A percentile compares a stretch with the other conserved stretches of the same genome.
These are phyloP conservation scores for Penicillium sp. DNA, from an alignment of 2,329 filamentous ascomycete genomes.

Conservation along the genomic window DNA sequence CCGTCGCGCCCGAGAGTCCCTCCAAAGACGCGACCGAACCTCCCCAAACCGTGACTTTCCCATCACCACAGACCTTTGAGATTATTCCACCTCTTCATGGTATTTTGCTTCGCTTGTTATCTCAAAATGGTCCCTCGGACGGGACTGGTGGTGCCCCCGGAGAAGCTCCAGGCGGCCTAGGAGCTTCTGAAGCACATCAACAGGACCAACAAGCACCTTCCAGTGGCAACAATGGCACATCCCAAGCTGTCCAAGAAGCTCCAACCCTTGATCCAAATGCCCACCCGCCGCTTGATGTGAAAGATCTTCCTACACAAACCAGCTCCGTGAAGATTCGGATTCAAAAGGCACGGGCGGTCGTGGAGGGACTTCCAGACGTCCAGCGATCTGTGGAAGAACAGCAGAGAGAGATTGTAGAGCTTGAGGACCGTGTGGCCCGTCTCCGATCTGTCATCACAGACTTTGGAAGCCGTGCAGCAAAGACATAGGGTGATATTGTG, in stretches of 20 bases:
- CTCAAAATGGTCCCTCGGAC: slow-evolving; percentile 42
- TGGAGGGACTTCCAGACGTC: slow-evolving; percentile 46
- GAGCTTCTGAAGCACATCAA: slow-evolving; percentile 23
- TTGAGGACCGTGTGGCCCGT: slow-evolving; percentile 41
- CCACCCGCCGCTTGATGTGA: slow-evolving; percentile 58
- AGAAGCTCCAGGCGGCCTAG: slow-evolving; percentile 27
- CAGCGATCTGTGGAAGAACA: slow-evolving; percentile 46
- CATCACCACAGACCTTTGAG: slow-evolving; percentile 81
- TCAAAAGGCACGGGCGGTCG: slow-evolving; percentile 66
- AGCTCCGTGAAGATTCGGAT: slow-evolving; percentile 80
- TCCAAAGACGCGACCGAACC: slow-evolving; percentile 35
- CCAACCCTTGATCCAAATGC: slow-evolving; percentile 26
- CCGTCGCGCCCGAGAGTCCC: slow-evolving; percentile 36
- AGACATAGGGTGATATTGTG: background rate
- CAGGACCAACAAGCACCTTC: slow-evolving; percentile 29
- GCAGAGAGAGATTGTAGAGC: slow-evolving; percentile 43
- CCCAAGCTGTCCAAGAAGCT: slow-evolving; percentile 28
- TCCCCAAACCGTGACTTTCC: slow-evolving; percentile 57
- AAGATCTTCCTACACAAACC: slow-evolving; percentile 77
- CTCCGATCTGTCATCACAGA: slow-evolving; percentile 42
- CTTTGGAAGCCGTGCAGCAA: slow-evolving; percentile 38
- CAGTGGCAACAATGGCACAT: slow-evolving; percentile 26
- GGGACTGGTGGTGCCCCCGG: slow-evolving; percentile 20
- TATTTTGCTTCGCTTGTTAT: slow-evolving; percentile 72
- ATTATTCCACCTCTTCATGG: slow-evolving; percentile 77